These are phyloP conservation scores for Corynespora cassiicola DNA, from an alignment of 2,329 filamentous ascomycete species.

Conservation along the genomic window DNA sequence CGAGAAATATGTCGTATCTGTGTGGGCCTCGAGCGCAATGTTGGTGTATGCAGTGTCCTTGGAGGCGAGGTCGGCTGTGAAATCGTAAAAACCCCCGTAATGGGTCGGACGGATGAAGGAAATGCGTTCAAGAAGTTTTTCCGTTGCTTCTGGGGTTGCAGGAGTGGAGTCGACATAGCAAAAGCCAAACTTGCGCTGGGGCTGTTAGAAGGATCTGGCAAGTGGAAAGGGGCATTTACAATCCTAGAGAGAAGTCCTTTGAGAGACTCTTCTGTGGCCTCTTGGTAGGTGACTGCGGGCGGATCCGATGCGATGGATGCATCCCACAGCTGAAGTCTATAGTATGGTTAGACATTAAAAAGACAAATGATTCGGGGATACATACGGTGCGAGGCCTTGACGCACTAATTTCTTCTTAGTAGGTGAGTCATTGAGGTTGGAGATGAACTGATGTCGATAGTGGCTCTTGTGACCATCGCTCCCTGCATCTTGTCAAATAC, in stretches of 20 bases:
- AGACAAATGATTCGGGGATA: slow-evolving; percentile 3
- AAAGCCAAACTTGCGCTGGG: slow-evolving; percentile 73
- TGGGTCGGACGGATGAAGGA: slow-evolving; percentile 89
- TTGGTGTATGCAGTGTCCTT: slow-evolving; percentile 94
- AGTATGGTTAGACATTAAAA: slow-evolving; percentile 22
- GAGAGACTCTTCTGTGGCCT: slow-evolving; percentile 59
- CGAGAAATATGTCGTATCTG: slow-evolving; percentile 94
- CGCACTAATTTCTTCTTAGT: slow-evolving; percentile 48
- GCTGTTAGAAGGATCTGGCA: not conserved
- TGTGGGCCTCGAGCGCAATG: slow-evolving; percentile 81
- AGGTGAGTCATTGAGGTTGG: too few relatives aligned
- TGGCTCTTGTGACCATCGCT: slow-evolving; percentile 71
- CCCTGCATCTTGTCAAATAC: slow-evolving; percentile 33
- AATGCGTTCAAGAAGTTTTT: slow-evolving; percentile 79
- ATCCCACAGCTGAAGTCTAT: slow-evolving; percentile 49
- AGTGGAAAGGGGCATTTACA: slow-evolving; percentile 48
- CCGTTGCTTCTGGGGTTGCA: slow-evolving; percentile 69
- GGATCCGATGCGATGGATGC: slow-evolving; percentile 42
- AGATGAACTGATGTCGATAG: slow-evolving; percentile 72
- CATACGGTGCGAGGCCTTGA: slow-evolving; percentile 36
- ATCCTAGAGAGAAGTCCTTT: slow-evolving; percentile 67
- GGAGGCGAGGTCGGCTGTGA: slow-evolving; percentile 84
- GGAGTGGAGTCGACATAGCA: slow-evolving; percentile 78
- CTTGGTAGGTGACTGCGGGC: slow-evolving; percentile 66
- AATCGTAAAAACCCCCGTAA: slow-evolving; percentile 87